Evolutionary conservation across 2,329 filamentous ascomycete genomes (phyloP).

Genomic region (Teratosphaeria destructans): DNA sequence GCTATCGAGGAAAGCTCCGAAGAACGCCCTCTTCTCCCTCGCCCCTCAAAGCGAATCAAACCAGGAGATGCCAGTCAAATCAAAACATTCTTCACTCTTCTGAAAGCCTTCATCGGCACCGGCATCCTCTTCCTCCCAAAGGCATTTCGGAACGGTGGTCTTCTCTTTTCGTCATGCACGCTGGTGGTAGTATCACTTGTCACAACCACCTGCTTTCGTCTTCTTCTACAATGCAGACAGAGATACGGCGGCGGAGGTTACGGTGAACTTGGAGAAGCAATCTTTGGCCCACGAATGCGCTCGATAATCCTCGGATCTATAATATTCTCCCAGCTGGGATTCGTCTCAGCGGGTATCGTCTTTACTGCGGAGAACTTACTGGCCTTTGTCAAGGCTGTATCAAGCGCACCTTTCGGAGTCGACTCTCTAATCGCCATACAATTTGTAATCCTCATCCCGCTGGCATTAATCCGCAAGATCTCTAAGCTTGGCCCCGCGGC

Average conservation of each 20-base stretch:
- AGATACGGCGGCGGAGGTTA: constrained; percentile 58
- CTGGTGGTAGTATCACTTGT: constrained; percentile 55
- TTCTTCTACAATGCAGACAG: constrained; percentile 57
- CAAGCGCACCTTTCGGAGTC: constrained; percentile 41
- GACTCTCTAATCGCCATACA: constrained; percentile 56
- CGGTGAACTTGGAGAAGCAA: constrained; percentile 59
- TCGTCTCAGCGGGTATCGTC: constrained; percentile 67
- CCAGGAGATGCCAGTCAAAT: constrained; percentile 56
- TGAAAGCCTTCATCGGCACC: constrained; percentile 71
- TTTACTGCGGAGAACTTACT: constrained; percentile 66
- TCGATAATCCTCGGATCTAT: constrained; percentile 59
- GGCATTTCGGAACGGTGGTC: constrained; percentile 67
- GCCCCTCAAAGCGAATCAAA: constrained; percentile 36
- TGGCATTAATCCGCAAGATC: constrained; percentile 63
- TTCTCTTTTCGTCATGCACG: constrained; percentile 62
- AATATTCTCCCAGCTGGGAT: constrained; percentile 64
- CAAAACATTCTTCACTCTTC: constrained; percentile 67
- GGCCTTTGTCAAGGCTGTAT: constrained; percentile 56
- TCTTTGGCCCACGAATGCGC: constrained; percentile 54
- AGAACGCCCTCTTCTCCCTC: constrained; percentile 50
- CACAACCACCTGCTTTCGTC: constrained; percentile 61
- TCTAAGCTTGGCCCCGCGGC: constrained; percentile 61
- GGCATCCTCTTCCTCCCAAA: constrained; percentile 76
- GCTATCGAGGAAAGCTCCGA: constrained; percentile 47
- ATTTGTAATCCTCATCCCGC: constrained; percentile 52